A percentile compares a stretch with the other conserved stretches of the same genome.
These are phyloP conservation scores for Sugiyamaella grinbergsii DNA, from an alignment of 1,139 yeast genomes.

Conservation along the genomic window DNA sequence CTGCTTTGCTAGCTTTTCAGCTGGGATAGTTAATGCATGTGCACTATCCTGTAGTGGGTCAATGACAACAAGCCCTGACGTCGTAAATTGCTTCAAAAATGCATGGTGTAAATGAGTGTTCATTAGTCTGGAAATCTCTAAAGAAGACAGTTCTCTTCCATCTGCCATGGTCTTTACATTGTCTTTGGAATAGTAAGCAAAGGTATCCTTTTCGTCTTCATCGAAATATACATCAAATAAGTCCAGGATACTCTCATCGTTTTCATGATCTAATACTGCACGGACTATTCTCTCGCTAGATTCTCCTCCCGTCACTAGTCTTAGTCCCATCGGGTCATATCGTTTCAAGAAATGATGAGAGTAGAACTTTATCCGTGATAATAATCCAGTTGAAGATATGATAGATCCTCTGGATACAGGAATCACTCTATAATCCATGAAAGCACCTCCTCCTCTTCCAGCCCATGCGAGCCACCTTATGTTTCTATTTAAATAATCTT, in stretches of 20 bases:
- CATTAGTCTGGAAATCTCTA: constrained; percentile 31
- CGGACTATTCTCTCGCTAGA: constrained; percentile 21
- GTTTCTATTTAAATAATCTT: constrained; percentile 20
- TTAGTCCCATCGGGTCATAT: constrained; percentile 26
- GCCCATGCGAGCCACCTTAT: constrained; percentile 38
- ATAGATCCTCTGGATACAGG: constrained; percentile 27
- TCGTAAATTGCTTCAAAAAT: constrained; percentile 31
- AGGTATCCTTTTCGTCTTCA: constrained; percentile 28
- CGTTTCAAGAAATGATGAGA: constrained; percentile 24
- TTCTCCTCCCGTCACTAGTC: constrained; percentile 25
- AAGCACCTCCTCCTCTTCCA: constrained; percentile 36
- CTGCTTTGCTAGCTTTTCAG: constrained; percentile 31
- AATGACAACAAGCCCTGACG: constrained; percentile 32
- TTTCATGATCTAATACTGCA: constrained; percentile 24
- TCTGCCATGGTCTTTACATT: constrained; percentile 28
- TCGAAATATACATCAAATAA: constrained; percentile 26
- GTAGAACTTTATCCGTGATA: constrained; percentile 23
- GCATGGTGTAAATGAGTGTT: constrained; percentile 36
- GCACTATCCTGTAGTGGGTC: constrained; percentile 31
- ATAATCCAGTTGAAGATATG: constrained; percentile 15
- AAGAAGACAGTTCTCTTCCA: constrained; percentile 22
- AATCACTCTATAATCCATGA: constrained; percentile 35
- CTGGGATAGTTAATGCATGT: constrained; percentile 30
- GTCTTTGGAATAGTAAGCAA: constrained; percentile 32
- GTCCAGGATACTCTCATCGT: constrained; percentile 19